These are phyloP conservation scores for Phytopythium ostracodes DNA, from an alignment of 352 stramenopile genomes.

Conservation along the genomic window DNA sequence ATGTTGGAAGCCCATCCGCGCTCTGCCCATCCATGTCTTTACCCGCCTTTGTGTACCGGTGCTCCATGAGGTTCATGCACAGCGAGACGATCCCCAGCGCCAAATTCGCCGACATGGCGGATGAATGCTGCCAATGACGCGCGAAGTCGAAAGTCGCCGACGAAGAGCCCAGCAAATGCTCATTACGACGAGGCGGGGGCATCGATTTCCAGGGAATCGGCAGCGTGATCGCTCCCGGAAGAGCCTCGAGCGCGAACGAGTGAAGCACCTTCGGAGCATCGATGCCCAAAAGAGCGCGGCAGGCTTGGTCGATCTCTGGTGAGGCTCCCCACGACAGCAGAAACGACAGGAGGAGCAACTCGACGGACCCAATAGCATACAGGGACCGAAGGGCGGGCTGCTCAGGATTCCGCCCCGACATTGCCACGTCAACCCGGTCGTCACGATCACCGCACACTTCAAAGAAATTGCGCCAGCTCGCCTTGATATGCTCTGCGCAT, in stretches of 20 bases:
- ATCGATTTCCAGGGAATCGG: constrained; percentile 54
- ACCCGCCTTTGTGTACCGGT: constrained; percentile 13
- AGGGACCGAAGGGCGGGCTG: constrained; percentile 18
- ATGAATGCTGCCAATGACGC: constrained; percentile 74
- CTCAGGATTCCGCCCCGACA: background rate
- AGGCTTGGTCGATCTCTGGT: constrained; percentile 63
- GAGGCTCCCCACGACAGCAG: constrained; percentile 72
- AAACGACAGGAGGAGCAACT: constrained; percentile 67
- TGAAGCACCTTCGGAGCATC: constrained; percentile 45
- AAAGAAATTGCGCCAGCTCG: constrained; percentile 65
- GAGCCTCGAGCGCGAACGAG: constrained; percentile 58
- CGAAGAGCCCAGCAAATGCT: background rate
- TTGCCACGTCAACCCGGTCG: background rate
- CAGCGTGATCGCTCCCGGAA: constrained; percentile 61
- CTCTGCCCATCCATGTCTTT: constrained; percentile 17
- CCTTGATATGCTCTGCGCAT: constrained; percentile 66
- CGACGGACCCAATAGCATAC: constrained; percentile 67
- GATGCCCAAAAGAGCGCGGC: constrained; percentile 49
- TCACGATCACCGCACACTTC: constrained; percentile 18
- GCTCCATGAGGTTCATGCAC: constrained; percentile 84
- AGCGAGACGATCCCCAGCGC: constrained; percentile 68
- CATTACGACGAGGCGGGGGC: background rate
- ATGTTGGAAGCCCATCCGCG: constrained; percentile 19
- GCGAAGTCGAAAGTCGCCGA: constrained; percentile 20
- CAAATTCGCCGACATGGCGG: constrained; percentile 56